Percentiles rank a stretch among this genome's conserved stretches.
These are phyloP conservation scores for Capsicum pubescens DNA, from an alignment of 257 asterid species.

Conservation along the genomic window DNA sequence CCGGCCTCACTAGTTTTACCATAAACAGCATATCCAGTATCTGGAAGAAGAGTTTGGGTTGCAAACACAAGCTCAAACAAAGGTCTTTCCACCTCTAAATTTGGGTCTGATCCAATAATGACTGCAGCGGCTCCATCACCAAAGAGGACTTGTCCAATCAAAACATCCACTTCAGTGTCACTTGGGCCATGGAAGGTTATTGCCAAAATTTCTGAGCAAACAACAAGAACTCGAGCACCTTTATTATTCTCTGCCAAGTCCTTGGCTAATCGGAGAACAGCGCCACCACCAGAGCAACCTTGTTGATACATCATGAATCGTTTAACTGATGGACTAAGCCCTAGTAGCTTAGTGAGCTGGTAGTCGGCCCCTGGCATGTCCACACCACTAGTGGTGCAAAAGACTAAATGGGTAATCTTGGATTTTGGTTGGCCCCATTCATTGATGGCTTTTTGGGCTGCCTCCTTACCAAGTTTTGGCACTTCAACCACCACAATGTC, in stretches of 20 bases:
- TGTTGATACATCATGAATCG: constrained; percentile 37
- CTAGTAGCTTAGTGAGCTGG: constrained; percentile 12
- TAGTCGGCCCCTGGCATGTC: constrained; percentile 37
- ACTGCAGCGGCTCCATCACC: constrained; percentile 15
- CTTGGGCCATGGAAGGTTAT: constrained; percentile 25
- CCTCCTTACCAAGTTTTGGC: constrained; percentile 33
- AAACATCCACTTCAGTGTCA: background rate
- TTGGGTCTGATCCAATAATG: constrained; percentile 34
- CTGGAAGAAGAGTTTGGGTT: constrained; percentile 28
- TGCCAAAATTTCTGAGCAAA: background rate
- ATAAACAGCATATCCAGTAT: constrained; percentile 2
- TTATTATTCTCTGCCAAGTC: background rate
- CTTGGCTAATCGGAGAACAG: constrained; percentile 29
- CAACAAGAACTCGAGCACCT: background rate
- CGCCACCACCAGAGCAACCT: constrained; percentile 31
- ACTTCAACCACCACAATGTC: too few relatives aligned
- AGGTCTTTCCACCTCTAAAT: constrained; percentile 11
- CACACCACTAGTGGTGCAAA: constrained; percentile 33
- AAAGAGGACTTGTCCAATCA: constrained; percentile 26
- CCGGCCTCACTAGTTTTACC: constrained; percentile 26
- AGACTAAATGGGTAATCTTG: background rate
- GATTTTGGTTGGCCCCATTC: constrained; percentile 23
- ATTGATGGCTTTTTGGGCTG: constrained; percentile 36
- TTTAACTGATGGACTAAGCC: constrained; percentile 28
- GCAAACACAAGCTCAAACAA: constrained; percentile 29